Evolutionary conservation across 2,329 filamentous ascomycete genomes (phyloP), one percentile per base, ranked within the genome.

Genomic region (Penicillium occitanis): DNA sequence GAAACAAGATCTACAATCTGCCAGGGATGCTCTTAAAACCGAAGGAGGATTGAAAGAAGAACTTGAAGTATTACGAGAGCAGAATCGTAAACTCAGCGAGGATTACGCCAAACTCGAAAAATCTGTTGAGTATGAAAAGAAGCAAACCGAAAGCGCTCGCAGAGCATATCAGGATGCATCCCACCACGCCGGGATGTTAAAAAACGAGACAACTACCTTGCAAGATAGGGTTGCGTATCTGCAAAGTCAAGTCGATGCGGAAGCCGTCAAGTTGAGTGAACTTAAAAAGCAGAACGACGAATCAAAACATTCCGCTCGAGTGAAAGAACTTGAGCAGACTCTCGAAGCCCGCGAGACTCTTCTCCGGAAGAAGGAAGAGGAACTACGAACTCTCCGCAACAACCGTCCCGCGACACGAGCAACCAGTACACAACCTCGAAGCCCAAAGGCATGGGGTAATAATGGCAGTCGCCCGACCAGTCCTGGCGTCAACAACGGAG

Each of bases 121-220:
- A 51, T 78, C 76, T 57, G 73, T 78, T 1, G 77, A 81, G 11
- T 80, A 77, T 61, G 79, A 78, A 58, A 74, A 73, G 51, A 78
- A 78, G 10, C 80, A 82, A 67, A 75, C 79, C 7, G 81, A 82
- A 57, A 82, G 82, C 67, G 80, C 77, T 5, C 77, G 80, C 46
- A 74, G 78, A 66, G 80, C 82, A 69, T 83, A 83, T 63, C 81
- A 83, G 67, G 79, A 76, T 35, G 81, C 80, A 11, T 83, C 81
- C 6, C 80, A 72, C 5, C 74, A 75, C 8, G 81, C 80, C 0
- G 79, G 7, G 76, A 73, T 6, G 76, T 72, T 51, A 78, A 82
- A 68, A 68, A 72, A 40, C 75, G 74, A 10, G 75, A 76, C 13
- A 17, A 28, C 13, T 30, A 51, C 48, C 30, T 71, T 82, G 25